Percentiles rank a stretch among this genome's conserved stretches.
Evolutionary conservation across 352 stramenopile genomes (phyloP).

Genomic region (Thalassiosira hispida): DNA sequence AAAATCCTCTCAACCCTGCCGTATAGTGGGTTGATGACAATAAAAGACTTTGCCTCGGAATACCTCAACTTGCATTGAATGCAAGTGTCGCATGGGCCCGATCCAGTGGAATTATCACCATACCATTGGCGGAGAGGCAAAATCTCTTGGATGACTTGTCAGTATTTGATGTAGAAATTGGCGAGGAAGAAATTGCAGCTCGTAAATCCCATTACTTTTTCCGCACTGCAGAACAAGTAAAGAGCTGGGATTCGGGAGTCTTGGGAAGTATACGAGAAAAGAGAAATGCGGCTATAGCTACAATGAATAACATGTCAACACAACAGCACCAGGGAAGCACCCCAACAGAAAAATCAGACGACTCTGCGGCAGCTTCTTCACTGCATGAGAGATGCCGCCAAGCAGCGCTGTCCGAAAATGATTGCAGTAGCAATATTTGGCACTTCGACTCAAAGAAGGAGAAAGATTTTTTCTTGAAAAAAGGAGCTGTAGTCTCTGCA

Average conservation of each 20-base stretch:
- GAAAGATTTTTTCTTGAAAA: conserved; percentile 15
- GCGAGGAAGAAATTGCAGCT: conserved; percentile 4
- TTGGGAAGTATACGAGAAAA: not conserved
- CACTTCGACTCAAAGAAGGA: conserved; percentile 17
- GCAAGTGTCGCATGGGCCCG: not conserved
- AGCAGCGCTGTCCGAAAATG: not conserved
- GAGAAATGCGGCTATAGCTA: not conserved
- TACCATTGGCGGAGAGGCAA: conserved; percentile 6
- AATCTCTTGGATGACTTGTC: conserved; percentile 6
- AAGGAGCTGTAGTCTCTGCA: conserved; percentile 1
- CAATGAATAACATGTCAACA: not conserved
- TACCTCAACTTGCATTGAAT: not conserved
- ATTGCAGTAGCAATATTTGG: not conserved
- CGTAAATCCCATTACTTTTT: conserved; percentile 23
- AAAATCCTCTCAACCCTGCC: not conserved
- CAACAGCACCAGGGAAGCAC: not conserved
- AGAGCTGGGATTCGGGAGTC: not conserved
- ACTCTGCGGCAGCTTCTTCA: not conserved
- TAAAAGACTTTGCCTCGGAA: conserved; percentile 3
- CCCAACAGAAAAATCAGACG: not conserved
- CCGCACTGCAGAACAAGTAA: conserved; percentile 19
- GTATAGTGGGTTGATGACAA: conserved; percentile 18
- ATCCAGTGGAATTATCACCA: not conserved
- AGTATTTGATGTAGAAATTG: conserved; percentile 8
- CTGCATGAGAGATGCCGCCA: not conserved